Percentiles rank a stretch among this genome's conserved stretches.
phyloP scores from a whole-genome alignment of 108 stramenopile species.

The Schizochytrium sp. region DNA sequence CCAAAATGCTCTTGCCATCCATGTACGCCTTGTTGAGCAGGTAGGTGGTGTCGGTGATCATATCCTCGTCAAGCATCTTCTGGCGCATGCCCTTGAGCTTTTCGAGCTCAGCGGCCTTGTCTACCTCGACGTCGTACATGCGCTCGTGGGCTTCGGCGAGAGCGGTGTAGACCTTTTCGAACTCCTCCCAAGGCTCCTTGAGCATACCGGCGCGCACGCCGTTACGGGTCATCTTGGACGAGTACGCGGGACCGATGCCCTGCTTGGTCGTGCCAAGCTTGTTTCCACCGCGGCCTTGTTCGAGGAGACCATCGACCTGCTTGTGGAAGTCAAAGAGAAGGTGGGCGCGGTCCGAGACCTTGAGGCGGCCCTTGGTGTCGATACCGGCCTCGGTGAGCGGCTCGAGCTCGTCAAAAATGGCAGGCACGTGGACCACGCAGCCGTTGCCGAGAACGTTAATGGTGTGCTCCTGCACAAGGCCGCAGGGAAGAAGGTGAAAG shows the following conservation, averaged over 20 bases:
- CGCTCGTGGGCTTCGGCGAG: constrained; percentile 64
- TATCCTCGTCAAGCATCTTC: constrained; percentile 43
- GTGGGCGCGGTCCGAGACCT: constrained; percentile 89
- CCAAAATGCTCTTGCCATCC: constrained; percentile 79
- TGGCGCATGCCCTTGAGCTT: constrained; percentile 69
- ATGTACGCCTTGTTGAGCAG: constrained; percentile 36
- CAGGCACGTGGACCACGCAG: constrained; percentile 87
- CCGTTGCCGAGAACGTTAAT: constrained; percentile 92
- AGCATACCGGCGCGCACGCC: constrained; percentile 79
- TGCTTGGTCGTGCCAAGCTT: constrained; percentile 87
- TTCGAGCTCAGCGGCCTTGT: constrained; percentile 66
- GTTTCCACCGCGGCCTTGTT: constrained; percentile 64
- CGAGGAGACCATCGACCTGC: constrained; percentile 73
- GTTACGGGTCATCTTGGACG: constrained; percentile 88
- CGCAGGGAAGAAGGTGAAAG: constrained; percentile 95
- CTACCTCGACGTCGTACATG: constrained; percentile 71
- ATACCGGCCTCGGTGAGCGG: constrained; percentile 63
- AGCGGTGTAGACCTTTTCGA: constrained; percentile 74
- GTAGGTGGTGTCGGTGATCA: constrained; percentile 44
- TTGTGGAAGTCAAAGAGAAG: constrained; percentile 98
- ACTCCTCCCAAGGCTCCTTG: constrained; percentile 58
- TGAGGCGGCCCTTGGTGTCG: constrained; percentile 68
- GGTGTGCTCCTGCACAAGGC: constrained; percentile 78
- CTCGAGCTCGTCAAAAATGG: constrained; percentile 82
- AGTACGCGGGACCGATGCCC: constrained; percentile 97